Percentiles rank a stretch among this genome's conserved stretches.
Conservation (phyloP, 2,329 filamentous ascomycete genomes). For the Xylaria sp. region DNA sequence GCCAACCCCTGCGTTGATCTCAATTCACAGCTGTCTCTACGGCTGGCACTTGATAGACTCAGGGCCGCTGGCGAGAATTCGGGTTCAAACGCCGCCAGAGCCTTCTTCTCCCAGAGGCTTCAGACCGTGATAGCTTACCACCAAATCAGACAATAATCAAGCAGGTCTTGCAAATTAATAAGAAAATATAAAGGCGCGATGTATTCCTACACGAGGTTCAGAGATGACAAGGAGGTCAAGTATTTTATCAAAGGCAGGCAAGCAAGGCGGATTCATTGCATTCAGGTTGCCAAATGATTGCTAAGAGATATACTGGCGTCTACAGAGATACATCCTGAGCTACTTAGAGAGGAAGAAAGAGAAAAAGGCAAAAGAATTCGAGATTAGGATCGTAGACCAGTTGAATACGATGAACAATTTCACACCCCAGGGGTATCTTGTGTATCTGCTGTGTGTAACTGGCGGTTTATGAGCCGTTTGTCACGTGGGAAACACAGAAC, state of each 20-base stretch:
- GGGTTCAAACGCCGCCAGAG: conserved; percentile 20
- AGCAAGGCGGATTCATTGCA: background rate
- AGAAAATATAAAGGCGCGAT: background rate
- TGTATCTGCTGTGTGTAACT: conserved; percentile 40
- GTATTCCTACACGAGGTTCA: background rate
- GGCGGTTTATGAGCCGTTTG: conserved; percentile 47
- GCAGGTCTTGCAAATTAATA: conserved; percentile 6
- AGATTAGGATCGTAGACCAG: conserved; percentile 11
- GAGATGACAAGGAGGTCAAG: background rate
- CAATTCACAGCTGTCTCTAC: conserved; percentile 44
- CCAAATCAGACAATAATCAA: conserved; percentile 3
- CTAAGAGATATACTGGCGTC: background rate
- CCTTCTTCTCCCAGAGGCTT: conserved; percentile 34
- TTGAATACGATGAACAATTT: background rate
- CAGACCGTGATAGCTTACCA: conserved; percentile 28
- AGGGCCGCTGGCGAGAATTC: conserved; percentile 31
- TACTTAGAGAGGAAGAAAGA: background rate
- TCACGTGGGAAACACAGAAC: conserved; percentile 55
- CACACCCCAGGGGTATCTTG: conserved; percentile 13
- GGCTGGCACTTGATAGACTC: conserved; percentile 48
- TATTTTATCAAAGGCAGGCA: background rate
- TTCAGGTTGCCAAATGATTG: background rate
- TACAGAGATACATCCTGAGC: background rate
- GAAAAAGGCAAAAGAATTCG: background rate
- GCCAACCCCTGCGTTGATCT: conserved; percentile 42